phyloP scores from a whole-genome alignment of 352 stramenopile genomes.

The Thraustochytrium striatum region DNA sequence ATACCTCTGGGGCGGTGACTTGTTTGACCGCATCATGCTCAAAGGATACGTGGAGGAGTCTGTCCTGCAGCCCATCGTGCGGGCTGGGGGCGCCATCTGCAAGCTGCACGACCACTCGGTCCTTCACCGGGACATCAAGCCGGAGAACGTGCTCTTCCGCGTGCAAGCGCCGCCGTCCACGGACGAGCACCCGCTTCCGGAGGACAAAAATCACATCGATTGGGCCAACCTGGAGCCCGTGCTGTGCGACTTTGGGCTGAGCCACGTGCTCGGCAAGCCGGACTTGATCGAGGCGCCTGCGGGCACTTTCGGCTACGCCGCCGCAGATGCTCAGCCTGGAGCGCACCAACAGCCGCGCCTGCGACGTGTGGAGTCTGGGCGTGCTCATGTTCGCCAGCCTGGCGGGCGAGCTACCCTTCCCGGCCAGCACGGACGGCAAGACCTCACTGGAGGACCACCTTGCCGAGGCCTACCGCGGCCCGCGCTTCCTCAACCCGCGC shows the following conservation, averaged over 20 bases:
- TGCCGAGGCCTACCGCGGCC: constrained; percentile 30
- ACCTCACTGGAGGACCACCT: constrained; percentile 33
- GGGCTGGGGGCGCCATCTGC: background rate
- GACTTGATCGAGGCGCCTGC: constrained; percentile 32
- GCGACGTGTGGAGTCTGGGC: constrained; percentile 43
- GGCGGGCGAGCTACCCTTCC: constrained; percentile 43
- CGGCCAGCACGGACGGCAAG: constrained; percentile 38
- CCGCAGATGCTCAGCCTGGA: constrained; percentile 45
- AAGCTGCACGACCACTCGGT: constrained; percentile 26
- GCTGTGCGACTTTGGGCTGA: constrained; percentile 42
- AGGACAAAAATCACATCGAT: background rate
- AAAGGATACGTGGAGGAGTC: background rate
- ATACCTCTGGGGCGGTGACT: constrained; percentile 25
- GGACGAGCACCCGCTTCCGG: background rate
- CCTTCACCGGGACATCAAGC: constrained; percentile 42
- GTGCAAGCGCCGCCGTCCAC: background rate
- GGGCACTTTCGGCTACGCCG: constrained; percentile 45
- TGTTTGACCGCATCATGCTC: constrained; percentile 39
- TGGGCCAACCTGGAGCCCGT: constrained; percentile 14
- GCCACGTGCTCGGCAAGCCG: background rate
- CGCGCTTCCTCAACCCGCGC: background rate
- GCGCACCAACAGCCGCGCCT: background rate
- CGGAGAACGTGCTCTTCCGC: constrained; percentile 45
- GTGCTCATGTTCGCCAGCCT: constrained; percentile 30
- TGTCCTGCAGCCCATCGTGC: constrained; percentile 15